phyloP scores from a whole-genome alignment of 2,329 filamentous ascomycete species.

The Neocucurbitaria cava region DNA sequence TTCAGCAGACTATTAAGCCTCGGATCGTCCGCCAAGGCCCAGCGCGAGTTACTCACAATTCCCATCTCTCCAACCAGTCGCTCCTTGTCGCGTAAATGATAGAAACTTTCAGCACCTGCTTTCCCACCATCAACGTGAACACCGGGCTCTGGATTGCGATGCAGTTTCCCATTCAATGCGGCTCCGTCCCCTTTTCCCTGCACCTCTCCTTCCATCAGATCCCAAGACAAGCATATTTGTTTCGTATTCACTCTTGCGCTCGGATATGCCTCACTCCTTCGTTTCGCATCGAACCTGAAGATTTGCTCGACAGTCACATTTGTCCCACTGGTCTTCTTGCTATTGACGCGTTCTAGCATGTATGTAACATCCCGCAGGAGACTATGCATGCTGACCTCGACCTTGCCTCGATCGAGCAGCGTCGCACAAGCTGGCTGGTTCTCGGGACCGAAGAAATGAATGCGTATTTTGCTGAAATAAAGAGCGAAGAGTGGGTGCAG shows the following conservation, averaged over 20 bases:
- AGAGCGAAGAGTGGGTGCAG: constrained; percentile 3
- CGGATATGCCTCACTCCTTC: not conserved
- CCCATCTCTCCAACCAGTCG: constrained; percentile 5
- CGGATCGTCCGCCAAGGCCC: not conserved
- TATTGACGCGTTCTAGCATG: constrained; percentile 1
- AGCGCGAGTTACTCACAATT: not conserved
- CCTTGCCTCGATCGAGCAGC: not conserved
- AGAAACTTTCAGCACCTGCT: not conserved
- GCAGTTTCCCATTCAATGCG: constrained; percentile 1
- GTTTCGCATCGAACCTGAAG: not conserved
- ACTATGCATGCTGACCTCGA: constrained; percentile 4
- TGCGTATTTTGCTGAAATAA: not conserved
- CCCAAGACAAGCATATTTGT: constrained; percentile 7
- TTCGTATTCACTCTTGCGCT: not conserved
- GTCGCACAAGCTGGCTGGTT: not conserved
- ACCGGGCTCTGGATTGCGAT: not conserved
- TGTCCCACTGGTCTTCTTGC: not conserved
- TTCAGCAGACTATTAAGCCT: not conserved
- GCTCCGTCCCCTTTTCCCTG: not conserved
- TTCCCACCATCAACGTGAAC: not conserved
- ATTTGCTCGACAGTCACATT: not conserved
- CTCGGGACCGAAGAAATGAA: not conserved
- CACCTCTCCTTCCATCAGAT: not conserved
- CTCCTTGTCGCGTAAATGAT: constrained; percentile 2
- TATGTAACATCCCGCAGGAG: not conserved